Percentiles rank a stretch among this genome's conserved stretches.
Conservation (phyloP, 176 grass and related monocot species). For the Rhynchospora pubera region DNA sequence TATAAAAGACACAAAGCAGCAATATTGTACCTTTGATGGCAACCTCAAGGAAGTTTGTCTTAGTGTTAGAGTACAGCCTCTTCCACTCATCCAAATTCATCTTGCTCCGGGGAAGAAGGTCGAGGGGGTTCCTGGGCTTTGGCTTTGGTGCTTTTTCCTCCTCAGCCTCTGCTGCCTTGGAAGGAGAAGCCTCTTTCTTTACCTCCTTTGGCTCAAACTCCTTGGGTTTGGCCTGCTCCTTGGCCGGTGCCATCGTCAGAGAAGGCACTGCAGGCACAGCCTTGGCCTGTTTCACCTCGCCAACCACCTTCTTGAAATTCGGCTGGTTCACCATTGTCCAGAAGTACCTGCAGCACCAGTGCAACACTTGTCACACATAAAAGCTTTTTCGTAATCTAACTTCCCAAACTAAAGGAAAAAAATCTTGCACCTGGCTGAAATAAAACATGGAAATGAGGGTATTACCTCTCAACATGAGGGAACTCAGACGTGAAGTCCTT, state of each 20-base stretch:
- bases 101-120: constrained; percentile 71
- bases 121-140: constrained; percentile 75
- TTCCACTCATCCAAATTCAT: constrained; percentile 94
- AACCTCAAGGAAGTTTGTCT: constrained; percentile 84
- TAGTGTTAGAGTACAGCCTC: constrained; percentile 77
- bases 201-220: constrained; percentile 43
- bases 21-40: constrained; percentile 60
- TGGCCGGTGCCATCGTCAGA: constrained; percentile 32
- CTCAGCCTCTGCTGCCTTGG: constrained; percentile 39
- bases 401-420: neutral
- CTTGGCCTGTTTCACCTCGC: constrained; percentile 57
- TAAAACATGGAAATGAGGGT: neutral
- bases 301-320: constrained; percentile 52
- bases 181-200: constrained; percentile 47
- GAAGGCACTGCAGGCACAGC: constrained; percentile 40
- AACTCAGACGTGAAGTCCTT: constrained; percentile 66
- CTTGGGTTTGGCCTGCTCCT: constrained; percentile 58
- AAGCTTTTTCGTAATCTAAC: neutral
- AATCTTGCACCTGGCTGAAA: neutral
- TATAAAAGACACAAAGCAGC: neutral
- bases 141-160: constrained; percentile 77
- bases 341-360: constrained; percentile 39
- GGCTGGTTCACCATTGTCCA: constrained; percentile 86
- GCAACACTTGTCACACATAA: neutral
- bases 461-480: constrained; percentile 65